Evolutionary conservation across 1,139 yeast genomes (phyloP), one percentile per base, ranked within the genome.

Genomic region (Taphrina wiesneri): DNA sequence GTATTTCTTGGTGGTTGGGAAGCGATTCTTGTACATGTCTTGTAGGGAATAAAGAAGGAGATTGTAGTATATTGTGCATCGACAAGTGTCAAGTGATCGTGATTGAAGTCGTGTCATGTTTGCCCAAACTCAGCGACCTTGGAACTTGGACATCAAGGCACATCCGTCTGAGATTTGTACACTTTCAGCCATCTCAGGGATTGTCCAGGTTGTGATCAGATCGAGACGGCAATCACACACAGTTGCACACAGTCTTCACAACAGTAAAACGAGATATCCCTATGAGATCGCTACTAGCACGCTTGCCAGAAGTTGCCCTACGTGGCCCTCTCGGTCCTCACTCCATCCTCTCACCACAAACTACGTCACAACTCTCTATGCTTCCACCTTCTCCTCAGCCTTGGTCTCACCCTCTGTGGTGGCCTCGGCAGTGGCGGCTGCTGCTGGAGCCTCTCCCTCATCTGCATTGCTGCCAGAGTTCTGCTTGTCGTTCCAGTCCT

Each of bases 401-500:
- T 36, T 32, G 45, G 23, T 17, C 34, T 30, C 45, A 13, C 11
- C 45, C 17, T 34, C 56, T 36, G n/a, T 25, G 23, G 25, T 6
- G 4, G 54, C 36, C 54, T 30, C 54, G 11, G 21, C 54, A 19
- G 54, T 7, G 21, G 34, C 26, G 9, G 47, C 56, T 9, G 59
- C 49, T 3, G 59, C 32, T 1, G 59, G 49, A 6, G 46, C 19
- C 34, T 54, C 59, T 6, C 34, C 17, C 34, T 49, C 54, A 7
- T 25, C 59, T 6, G 59, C 49, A 32, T 36, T 39, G 41, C 59
- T 54, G 36, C 49, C 49, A 21, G 59, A 15, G 49, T 36, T 54
- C 49, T 54, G 59, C 59, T 49, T 60, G 41, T 49, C 64, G 21
- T 39, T 60, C 57, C 56, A 88, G 75, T 88, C 91, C 80, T 88